phyloP scores from a whole-genome alignment of 139 green algal species.

The Chlorella ohadii region DNA sequence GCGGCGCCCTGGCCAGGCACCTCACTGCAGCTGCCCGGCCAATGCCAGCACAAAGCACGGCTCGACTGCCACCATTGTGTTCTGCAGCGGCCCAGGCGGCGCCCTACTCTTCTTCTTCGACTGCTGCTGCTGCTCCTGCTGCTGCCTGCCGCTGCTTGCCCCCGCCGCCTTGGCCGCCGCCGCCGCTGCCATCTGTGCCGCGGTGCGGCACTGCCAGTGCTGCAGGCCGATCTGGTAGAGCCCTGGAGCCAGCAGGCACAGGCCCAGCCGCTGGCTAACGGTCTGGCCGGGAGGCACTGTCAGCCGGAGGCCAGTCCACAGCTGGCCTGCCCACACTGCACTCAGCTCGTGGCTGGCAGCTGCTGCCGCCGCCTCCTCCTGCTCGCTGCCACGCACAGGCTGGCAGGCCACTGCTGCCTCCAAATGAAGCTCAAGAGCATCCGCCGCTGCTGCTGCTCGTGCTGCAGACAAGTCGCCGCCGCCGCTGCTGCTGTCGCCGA shows the following conservation, averaged over 20 bases:
- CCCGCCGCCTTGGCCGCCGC: neutral
- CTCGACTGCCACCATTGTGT: constrained; percentile 28
- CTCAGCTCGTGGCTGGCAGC: neutral
- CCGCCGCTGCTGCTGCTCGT: neutral
- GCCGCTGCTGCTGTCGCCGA: neutral
- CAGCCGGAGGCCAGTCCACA: constrained; percentile 15
- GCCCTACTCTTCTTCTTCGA: neutral
- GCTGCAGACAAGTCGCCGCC: too few species aligned
- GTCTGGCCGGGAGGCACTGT: neutral
- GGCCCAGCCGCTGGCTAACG: constrained; percentile 20
- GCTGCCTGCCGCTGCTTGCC: neutral
- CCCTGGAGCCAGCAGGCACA: constrained; percentile 43
- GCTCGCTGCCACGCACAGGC: neutral
- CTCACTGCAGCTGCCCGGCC: neutral
- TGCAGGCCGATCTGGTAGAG: constrained; percentile 38
- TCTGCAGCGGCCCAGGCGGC: neutral
- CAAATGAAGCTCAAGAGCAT: constrained; percentile 16
- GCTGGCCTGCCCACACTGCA: constrained; percentile 30
- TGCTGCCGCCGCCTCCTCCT: neutral
- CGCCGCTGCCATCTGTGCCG: neutral
- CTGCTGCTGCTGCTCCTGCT: constrained; percentile 11
- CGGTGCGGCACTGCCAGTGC: constrained; percentile 21
- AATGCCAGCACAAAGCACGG: constrained; percentile 32
- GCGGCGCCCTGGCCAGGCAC: neutral
- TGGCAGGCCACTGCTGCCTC: constrained; percentile 13